Evolutionary conservation across 1,284 basidiomycete genomes (phyloP).

Genomic region (Gymnopus androsaceus): DNA sequence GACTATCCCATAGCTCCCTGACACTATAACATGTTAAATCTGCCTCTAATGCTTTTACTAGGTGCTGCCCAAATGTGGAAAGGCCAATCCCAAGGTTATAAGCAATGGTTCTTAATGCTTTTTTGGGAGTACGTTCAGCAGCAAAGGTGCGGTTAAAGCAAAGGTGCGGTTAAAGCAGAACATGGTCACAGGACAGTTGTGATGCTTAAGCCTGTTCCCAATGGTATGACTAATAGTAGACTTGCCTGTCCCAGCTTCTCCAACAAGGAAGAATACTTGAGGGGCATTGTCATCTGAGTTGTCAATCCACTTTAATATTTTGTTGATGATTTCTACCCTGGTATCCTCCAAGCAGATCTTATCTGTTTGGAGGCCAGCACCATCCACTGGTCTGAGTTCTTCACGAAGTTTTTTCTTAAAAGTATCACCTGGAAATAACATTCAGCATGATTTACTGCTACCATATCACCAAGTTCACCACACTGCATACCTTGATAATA

Average conservation of each 20-base stretch:
- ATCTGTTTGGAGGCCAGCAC: not conserved
- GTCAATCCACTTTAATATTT: not conserved
- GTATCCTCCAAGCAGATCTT: not conserved
- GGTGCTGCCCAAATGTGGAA: not conserved
- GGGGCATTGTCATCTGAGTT: not conserved
- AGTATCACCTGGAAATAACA: no score
- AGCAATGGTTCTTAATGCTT: conserved; percentile 2
- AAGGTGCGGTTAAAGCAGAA: conserved; percentile 3
- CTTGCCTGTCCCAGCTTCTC: conserved; percentile 14
- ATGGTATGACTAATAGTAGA: conserved; percentile 11
- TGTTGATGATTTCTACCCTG: not conserved
- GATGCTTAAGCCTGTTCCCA: not conserved
- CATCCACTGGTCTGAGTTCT: not conserved
- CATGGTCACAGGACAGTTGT: no score
- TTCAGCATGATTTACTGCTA: no score
- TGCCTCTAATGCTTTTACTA: not conserved
- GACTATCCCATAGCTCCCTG: not conserved
- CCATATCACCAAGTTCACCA: no score
- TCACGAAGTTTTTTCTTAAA: not conserved
- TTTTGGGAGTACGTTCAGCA: not conserved
- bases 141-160: not conserved
- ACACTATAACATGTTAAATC: not conserved
- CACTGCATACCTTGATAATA: no score
- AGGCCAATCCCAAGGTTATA: not conserved
- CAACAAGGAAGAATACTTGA: conserved; percentile 1